phyloP scores from a whole-genome alignment of 805 yeast species.

The Debaryomyces castellii region DNA sequence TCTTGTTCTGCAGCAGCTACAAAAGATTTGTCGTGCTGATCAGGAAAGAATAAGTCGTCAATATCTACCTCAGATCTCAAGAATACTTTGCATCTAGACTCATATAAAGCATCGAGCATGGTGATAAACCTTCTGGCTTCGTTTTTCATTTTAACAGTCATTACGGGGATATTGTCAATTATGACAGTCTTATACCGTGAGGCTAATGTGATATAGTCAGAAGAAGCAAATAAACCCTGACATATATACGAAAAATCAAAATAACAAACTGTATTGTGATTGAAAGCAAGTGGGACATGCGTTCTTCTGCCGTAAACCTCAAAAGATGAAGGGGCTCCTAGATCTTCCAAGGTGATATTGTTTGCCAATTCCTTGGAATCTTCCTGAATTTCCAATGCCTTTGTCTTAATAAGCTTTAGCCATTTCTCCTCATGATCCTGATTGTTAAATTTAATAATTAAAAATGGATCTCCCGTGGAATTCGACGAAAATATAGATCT shows the following conservation, averaged over 20 bases:
- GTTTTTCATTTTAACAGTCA: constrained; percentile 56
- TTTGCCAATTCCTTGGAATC: constrained; percentile 5
- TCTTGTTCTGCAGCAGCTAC: constrained; percentile 13
- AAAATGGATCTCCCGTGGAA: constrained; percentile 23
- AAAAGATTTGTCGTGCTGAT: constrained; percentile 14
- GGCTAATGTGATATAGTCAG: constrained; percentile 69
- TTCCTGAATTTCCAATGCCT: constrained; percentile 14
- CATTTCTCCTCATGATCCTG: constrained; percentile 28
- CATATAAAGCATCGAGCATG: constrained; percentile 67
- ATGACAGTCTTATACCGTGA: constrained; percentile 57
- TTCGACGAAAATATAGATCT: constrained; percentile 31
- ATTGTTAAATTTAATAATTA: constrained; percentile 28
- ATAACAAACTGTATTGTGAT: constrained; percentile 39
- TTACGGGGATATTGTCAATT: constrained; percentile 59
- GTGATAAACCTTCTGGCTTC: constrained; percentile 71
- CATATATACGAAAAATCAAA: constrained; percentile 57
- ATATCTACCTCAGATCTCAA: constrained; percentile 50
- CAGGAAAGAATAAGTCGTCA: constrained; percentile 65
- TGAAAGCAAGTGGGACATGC: constrained; percentile 42
- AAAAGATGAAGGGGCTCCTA: constrained; percentile 30
- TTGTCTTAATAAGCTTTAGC: constrained; percentile 27
- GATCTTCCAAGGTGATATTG: constrained; percentile 4
- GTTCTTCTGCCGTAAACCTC: constrained; percentile 58
- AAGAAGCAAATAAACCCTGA: constrained; percentile 56
- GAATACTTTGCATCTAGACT: constrained; percentile 60